phyloP scores from a whole-genome alignment of 352 stramenopile genomes.

The Phytophthora sansomeana region DNA sequence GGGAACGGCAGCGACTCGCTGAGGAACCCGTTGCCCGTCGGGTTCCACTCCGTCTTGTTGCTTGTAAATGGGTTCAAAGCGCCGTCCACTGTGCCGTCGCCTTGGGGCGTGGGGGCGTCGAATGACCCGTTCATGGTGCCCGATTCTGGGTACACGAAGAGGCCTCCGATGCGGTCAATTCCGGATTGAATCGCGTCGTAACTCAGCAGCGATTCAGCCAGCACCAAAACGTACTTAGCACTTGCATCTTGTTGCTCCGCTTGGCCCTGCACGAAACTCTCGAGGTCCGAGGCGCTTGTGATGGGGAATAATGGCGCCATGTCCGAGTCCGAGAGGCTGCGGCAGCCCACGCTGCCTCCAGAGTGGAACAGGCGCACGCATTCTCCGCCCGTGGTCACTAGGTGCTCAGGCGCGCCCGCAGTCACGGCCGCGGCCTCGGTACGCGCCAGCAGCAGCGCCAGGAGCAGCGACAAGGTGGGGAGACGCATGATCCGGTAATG shows the following conservation, averaged over 20 bases:
- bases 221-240: slow-evolving; percentile 68
- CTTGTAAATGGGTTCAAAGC: slow-evolving; percentile 72
- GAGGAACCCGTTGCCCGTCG: slow-evolving; percentile 57
- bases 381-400: slow-evolving; percentile 68
- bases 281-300: slow-evolving; percentile 47
- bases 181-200: slow-evolving; percentile 41
- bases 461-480: slow-evolving; percentile 23
- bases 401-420: slow-evolving; percentile 67
- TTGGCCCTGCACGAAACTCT: slow-evolving; percentile 46
- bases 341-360: slow-evolving; percentile 68
- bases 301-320: slow-evolving; percentile 70
- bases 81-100: slow-evolving; percentile 61
- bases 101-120: slow-evolving; percentile 64
- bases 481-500: slow-evolving; percentile 33
- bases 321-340: slow-evolving; percentile 55
- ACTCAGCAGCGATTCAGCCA: slow-evolving; percentile 68
- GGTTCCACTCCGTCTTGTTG: slow-evolving; percentile 75
- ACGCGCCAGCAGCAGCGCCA: slow-evolving; percentile 20
- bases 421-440: slow-evolving; percentile 61
- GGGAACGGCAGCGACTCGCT: slow-evolving; percentile 58
- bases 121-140: slow-evolving; percentile 56
- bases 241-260: slow-evolving; percentile 30
- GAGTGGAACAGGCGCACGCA: slow-evolving; percentile 86
- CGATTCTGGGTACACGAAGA: slow-evolving; percentile 65
- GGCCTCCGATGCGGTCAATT: slow-evolving; percentile 53